Percentiles rank a stretch among this genome's conserved stretches.
phyloP scores from a whole-genome alignment of 345 rosid species.

The Tarenaya hassleriana region DNA sequence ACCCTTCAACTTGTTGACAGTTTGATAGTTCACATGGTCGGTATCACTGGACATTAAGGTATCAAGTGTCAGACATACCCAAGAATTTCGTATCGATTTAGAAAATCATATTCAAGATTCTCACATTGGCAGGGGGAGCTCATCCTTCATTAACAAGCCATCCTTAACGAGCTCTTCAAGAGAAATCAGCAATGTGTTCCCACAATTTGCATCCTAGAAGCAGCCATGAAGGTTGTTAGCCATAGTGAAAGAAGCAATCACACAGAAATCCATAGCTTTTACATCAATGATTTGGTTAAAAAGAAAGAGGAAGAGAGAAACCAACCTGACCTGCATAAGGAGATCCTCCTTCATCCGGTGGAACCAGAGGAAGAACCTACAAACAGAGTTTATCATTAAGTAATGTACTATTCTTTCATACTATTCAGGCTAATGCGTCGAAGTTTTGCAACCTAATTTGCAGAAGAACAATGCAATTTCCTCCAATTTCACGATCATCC shows the following conservation, averaged over 20 bases:
- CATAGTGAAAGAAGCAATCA: constrained; percentile 5
- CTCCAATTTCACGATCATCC: not conserved
- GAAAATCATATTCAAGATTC: constrained; percentile 13
- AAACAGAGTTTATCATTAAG: not conserved
- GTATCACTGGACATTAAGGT: constrained; percentile 39
- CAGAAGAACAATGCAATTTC: not conserved
- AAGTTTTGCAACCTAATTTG: not conserved
- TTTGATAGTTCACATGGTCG: constrained; percentile 53
- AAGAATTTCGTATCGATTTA: not conserved
- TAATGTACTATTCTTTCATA: not conserved
- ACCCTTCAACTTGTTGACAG: constrained; percentile 53
- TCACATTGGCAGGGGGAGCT: constrained; percentile 75
- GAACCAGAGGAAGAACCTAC: constrained; percentile 97
- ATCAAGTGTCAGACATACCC: not conserved
- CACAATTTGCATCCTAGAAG: constrained; percentile 91
- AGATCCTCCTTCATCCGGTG: constrained; percentile 77
- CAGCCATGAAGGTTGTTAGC: constrained; percentile 1
- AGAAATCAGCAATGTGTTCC: constrained; percentile 82
- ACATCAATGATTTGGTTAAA: not conserved
- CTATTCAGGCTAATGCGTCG: not conserved
- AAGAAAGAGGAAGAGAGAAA: not conserved
- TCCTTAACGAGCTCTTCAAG: constrained; percentile 87
- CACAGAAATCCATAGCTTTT: not conserved
- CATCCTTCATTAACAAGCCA: constrained; percentile 57
- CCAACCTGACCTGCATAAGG: constrained; percentile 91